Percentiles rank a stretch among this genome's conserved stretches.
phyloP scores from a whole-genome alignment of 495 filamentous ascomycete species.

The Patellaria atrata region DNA sequence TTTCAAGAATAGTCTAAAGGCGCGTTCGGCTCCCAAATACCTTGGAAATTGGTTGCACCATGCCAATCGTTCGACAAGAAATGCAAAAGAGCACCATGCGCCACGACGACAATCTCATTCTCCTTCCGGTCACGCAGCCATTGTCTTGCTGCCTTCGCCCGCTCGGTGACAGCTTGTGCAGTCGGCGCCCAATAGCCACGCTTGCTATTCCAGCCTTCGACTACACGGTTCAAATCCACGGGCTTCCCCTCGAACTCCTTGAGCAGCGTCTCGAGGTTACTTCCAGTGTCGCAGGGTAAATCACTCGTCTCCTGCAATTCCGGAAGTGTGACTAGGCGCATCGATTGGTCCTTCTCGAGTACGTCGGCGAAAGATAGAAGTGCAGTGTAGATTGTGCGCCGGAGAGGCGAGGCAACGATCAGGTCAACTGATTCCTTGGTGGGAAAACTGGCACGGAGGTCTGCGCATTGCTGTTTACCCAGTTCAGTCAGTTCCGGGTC shows the following conservation, averaged over 20 bases:
- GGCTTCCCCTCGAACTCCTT: conserved; percentile 43
- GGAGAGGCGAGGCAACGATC: conserved; percentile 68
- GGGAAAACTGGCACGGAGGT: conserved; percentile 49
- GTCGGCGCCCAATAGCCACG: conserved; percentile 43
- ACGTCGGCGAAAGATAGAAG: conserved; percentile 52
- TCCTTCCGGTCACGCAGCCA: conserved; percentile 48
- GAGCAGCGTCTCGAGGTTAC: conserved; percentile 34
- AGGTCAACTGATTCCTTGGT: conserved; percentile 48
- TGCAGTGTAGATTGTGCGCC: conserved; percentile 71
- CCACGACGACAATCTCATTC: conserved; percentile 55
- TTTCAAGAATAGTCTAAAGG: conserved; percentile 1
- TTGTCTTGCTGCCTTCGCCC: conserved; percentile 49
- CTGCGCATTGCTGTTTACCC: conserved; percentile 60
- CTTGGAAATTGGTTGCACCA: conserved; percentile 40
- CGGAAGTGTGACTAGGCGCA: conserved; percentile 53
- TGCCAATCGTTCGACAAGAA: conserved; percentile 79
- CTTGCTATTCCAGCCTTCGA: conserved; percentile 60
- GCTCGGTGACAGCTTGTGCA: conserved; percentile 40
- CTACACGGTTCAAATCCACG: conserved; percentile 49
- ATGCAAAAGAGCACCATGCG: conserved; percentile 57
- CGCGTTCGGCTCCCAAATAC: conserved; percentile 25
- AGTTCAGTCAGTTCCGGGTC: conserved; percentile 69
- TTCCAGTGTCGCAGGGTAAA: conserved; percentile 69
- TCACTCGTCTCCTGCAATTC: conserved; percentile 70
- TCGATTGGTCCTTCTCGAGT: conserved; percentile 31